Evolutionary conservation across 192 early-diverging fungal species (phyloP).

Genomic region (Linnemannia elongata): DNA sequence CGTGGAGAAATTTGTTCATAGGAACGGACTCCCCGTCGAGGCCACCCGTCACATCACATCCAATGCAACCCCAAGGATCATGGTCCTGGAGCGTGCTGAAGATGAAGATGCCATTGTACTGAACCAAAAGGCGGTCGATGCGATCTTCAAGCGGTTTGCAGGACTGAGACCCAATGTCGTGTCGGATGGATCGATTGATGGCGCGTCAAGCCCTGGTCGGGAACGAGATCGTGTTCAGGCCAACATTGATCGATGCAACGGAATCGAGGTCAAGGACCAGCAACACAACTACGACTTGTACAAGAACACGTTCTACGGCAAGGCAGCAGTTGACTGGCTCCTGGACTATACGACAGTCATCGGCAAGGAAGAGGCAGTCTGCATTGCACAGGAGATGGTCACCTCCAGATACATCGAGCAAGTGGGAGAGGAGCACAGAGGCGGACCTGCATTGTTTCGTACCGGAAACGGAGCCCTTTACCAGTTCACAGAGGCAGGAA

Average conservation of each 20-base stretch:
- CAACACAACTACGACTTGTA: constrained; percentile 57
- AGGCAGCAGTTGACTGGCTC: constrained; percentile 62
- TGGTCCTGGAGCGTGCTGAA: constrained; percentile 59
- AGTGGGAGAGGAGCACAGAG: constrained; percentile 31
- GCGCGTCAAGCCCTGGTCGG: constrained; percentile 20
- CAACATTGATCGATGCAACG: constrained; percentile 52
- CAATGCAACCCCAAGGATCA: constrained; percentile 41
- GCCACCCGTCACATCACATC: constrained; percentile 60
- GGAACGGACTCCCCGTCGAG: constrained; percentile 52
- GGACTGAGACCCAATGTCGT: constrained; percentile 56
- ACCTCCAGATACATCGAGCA: constrained; percentile 60
- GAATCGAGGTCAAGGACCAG: constrained; percentile 63
- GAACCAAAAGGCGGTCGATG: constrained; percentile 50
- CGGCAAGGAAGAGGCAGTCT: constrained; percentile 62
- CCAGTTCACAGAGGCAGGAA: constrained; percentile 54
- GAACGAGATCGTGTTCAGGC: constrained; percentile 25
- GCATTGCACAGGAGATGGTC: constrained; percentile 62
- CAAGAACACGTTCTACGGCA: constrained; percentile 64
- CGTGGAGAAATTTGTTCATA: constrained; percentile 62
- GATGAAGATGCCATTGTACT: constrained; percentile 67
- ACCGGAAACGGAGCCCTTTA: constrained; percentile 47
- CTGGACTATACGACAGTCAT: constrained; percentile 64
- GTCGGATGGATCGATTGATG: neutral
- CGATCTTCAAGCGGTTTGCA: constrained; percentile 59
- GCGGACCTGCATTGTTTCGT: constrained; percentile 27